Base-by-base conservation (phyloP, 306 rosid genomes). In the Fagus sylvatica region DNA sequence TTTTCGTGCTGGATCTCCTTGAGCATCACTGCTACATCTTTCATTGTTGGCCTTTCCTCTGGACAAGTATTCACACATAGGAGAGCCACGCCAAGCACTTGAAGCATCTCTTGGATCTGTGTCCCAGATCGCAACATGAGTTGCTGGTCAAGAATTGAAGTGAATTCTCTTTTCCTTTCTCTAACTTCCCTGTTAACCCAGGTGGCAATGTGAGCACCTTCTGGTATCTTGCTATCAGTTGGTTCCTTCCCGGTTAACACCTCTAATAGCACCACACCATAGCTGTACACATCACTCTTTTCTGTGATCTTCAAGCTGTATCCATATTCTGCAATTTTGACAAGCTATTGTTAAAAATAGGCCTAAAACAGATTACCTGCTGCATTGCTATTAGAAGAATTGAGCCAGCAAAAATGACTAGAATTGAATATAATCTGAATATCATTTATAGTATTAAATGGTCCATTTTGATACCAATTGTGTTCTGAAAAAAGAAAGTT, bases 251-350 rank as follows among this genome's bases (percentile, higher is more conserved):
- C 97, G 0, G 97, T 94, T 69, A 94, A 79, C 62, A 90, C 76
- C 90, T 94, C 98, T 17, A 94, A 83, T 15, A 94, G 89, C 75
- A 94, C 93, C 48, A 94, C 95, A 3, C 98, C 98, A 22, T 86
- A 94, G 83, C 98, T 94, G 64, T 94, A 94, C 77, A 94, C 98
- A 79, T 94, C 98, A 73, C 98, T 92, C 77, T 92, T 94, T 81
- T 87, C 97, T 66, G 98, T 94, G 92, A 94, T 92, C 88, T 91
- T 89, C 83, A 88, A 81, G 81, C 96, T 94, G 88, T 94, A 94
- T 78, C 97, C 98, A 82, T 92, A 92, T 76, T 94, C 98, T 94
- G 97, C 88, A 90, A 51, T 83, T 84, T 13, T 74, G 16, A 73
- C 33, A 78, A 69, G n/a, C 16, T 7, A 17, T 72, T 51, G 48